These are phyloP conservation scores for Gautieria morchelliformis DNA, from an alignment of 768 basidiomycete species.

Conservation along the genomic window DNA sequence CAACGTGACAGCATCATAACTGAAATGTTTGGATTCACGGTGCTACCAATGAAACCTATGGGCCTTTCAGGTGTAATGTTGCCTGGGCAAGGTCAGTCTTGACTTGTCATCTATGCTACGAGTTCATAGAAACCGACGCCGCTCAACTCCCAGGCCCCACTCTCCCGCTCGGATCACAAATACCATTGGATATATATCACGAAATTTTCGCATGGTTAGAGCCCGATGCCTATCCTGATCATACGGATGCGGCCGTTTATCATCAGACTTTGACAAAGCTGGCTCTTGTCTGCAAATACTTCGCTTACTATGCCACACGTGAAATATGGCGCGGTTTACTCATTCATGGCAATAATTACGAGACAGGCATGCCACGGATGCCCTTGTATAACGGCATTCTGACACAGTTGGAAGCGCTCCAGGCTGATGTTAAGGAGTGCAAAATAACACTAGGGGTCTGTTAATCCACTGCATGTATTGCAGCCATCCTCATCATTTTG, in stretches of 20 bases:
- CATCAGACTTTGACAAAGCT: neutral
- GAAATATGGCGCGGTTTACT: neutral
- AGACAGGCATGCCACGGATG: neutral
- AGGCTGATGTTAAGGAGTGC: neutral
- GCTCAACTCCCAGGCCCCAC: neutral
- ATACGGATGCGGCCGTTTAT: neutral
- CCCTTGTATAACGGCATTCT: neutral
- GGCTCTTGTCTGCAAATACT: neutral
- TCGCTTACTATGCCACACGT: neutral
- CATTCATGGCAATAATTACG: neutral
- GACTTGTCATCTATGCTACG: too few species aligned
- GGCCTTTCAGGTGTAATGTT: too few species aligned
- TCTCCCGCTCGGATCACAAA: neutral
- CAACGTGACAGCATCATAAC: too few species aligned
- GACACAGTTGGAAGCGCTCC: neutral
- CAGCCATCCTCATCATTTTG: too few species aligned
- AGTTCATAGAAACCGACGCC: too few species aligned
- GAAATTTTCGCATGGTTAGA: neutral
- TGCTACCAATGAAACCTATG: too few species aligned
- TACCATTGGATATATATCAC: neutral
- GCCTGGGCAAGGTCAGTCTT: too few species aligned
- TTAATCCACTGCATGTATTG: too few species aligned
- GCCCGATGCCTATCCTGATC: neutral
- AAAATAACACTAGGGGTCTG: too few species aligned
- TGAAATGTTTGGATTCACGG: too few species aligned